These are phyloP conservation scores for Corylus avellana DNA, from an alignment of 306 rosid genomes.

Conservation along the genomic window DNA sequence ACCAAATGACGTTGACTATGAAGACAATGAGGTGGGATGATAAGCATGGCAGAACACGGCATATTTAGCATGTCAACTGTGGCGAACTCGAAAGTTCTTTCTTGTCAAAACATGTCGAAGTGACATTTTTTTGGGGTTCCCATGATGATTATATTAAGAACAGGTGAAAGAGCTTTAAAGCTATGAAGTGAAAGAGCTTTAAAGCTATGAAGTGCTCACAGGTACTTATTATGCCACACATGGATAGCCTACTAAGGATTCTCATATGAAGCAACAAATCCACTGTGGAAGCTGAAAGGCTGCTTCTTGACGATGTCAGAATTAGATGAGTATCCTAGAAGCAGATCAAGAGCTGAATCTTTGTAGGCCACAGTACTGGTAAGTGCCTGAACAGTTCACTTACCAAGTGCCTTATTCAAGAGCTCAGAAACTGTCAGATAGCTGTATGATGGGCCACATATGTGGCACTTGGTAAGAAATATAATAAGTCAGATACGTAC, in stretches of 20 bases:
- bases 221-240: background rate
- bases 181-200: background rate
- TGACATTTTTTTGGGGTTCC: background rate
- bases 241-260: conserved; percentile 1
- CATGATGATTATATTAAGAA: background rate
- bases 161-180: background rate
- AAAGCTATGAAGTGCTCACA: background rate
- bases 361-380: background rate
- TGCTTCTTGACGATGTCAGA: background rate
- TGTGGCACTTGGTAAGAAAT: background rate
- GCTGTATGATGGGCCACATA: background rate
- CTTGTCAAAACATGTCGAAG: background rate
- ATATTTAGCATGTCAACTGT: background rate
- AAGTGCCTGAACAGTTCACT: background rate
- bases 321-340: background rate
- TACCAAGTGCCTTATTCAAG: background rate
- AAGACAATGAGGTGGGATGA: background rate
- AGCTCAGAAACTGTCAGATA: background rate
- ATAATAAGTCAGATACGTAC: background rate
- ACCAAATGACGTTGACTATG: background rate
- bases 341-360: background rate
- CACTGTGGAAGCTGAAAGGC: background rate
- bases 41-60: background rate
- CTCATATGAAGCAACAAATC: background rate
- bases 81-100: background rate